Evolutionary conservation across 1,284 basidiomycete species (phyloP), one percentile per base, ranked within the genome.

Genomic region (Cystobasidiaceae sp.): DNA sequence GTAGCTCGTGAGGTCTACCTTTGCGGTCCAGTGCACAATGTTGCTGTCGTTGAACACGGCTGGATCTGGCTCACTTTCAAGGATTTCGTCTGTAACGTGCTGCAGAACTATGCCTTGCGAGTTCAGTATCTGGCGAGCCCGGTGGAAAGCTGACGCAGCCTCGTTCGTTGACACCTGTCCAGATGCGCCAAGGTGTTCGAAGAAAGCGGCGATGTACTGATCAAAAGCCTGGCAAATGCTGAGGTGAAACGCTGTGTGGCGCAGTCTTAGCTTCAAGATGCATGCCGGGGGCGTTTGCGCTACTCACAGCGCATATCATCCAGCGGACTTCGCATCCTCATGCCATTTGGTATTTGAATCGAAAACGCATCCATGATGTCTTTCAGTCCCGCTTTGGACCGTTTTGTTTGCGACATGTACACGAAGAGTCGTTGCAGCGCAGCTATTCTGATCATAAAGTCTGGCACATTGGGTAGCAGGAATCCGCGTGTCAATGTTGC

Each of bases 401-500:
- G n/a, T 21, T 44, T 41, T 7, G 19, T 57, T 15, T 28, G n/a
- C 15, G 4, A 7, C 37, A 57, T 19, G 39, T 43, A 57, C 4
- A 44, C 41, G 23, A 57, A 57, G 23, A 57, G 54, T 6, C 54
- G 54, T 27, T 57, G 54, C 25, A 57, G 28, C 21, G 54, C 54
- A 13, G 54, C 54, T 23, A 44, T 41, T 11, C 39, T 3, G 15
- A 57, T 4, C 9, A 44, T 33, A 54, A 17, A 17, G 4, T 30
- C 28, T 21, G 4, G 5, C 5, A 27, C 11, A 43, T 43, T 27
- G 7, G 4, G 21, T 33, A 37, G 37, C 23, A 57, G 54, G 4
- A 57, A 32, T 7, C 17, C 28, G 15, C 54, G 17, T 4, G 54
- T 57, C 17, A 43, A 11, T 17, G 17, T 19, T 13, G 41, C 15